Evolutionary conservation across 768 basidiomycete genomes (phyloP).

Genomic region (Myochromella boudieri): DNA sequence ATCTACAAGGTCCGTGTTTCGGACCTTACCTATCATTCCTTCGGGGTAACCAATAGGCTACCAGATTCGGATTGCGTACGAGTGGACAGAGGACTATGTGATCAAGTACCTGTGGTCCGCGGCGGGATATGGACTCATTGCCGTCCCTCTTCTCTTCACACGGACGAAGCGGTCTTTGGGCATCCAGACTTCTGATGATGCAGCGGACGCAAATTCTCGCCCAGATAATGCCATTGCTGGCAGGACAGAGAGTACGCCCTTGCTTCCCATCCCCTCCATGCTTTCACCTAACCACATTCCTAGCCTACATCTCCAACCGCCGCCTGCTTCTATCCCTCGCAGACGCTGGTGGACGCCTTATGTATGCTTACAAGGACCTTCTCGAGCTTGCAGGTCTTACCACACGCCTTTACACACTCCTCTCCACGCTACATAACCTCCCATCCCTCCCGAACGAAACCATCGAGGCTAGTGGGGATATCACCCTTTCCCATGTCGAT

Average conservation of each 20-base stretch:
- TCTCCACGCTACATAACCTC: slow-evolving; percentile 83
- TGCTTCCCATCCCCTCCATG: not conserved
- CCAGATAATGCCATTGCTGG: slow-evolving; percentile 46
- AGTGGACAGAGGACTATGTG: slow-evolving; percentile 96
- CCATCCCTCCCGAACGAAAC: slow-evolving; percentile 45
- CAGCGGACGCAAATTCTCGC: slow-evolving; percentile 25
- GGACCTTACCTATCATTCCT: not conserved
- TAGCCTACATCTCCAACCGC: slow-evolving; percentile 88
- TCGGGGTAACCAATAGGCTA: not conserved
- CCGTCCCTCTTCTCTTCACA: slow-evolving; percentile 83
- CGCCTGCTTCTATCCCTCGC: slow-evolving; percentile 91
- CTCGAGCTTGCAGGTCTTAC: slow-evolving; percentile 95
- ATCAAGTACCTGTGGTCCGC: slow-evolving; percentile 98
- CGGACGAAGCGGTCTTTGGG: slow-evolving; percentile 42
- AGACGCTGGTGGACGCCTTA: slow-evolving; percentile 91
- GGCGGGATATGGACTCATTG: slow-evolving; percentile 87
- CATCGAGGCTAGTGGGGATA: slow-evolving; percentile 37
- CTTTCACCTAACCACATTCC: not conserved
- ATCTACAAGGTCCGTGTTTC: slow-evolving; percentile 72
- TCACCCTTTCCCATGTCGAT: slow-evolving; percentile 69
- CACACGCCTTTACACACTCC: slow-evolving; percentile 81
- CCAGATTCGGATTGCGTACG: slow-evolving; percentile 86
- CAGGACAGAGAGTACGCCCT: slow-evolving; percentile 43
- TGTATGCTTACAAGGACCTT: slow-evolving; percentile 96
- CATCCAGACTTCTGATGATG: slow-evolving; percentile 20